A percentile compares a stretch with the other conserved stretches of the same genome.
These are phyloP conservation scores for Eimeria acervulina DNA, from an alignment of 169 alveolate species.

Conservation along the genomic window DNA sequence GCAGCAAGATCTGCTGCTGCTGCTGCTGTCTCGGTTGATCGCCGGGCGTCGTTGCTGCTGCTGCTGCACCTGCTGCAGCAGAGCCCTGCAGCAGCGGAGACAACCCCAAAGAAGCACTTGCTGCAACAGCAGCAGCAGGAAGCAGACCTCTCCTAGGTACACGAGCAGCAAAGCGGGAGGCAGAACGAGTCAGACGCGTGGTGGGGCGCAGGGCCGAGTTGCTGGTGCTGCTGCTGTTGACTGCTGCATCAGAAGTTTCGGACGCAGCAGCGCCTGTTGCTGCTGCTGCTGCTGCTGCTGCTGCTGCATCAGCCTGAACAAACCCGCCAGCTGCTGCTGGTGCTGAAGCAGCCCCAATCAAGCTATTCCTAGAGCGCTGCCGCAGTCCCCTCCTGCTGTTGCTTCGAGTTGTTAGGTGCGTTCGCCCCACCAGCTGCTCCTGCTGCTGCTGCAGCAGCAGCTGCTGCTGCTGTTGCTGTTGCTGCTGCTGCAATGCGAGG, in stretches of 20 bases:
- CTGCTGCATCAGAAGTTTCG: not conserved
- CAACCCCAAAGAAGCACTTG: slow-evolving; percentile 24
- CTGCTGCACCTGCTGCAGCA: slow-evolving; percentile 8
- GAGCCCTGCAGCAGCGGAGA: slow-evolving; percentile 52
- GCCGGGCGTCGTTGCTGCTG: slow-evolving; percentile 3
- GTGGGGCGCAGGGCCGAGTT: not conserved
- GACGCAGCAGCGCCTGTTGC: slow-evolving; percentile 14
- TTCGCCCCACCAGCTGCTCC: slow-evolving; percentile 48
- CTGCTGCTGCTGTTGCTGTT: slow-evolving; percentile 72
- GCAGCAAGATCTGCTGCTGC: slow-evolving; percentile 77
- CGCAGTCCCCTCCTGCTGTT: slow-evolving; percentile 67
- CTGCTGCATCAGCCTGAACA: not conserved
- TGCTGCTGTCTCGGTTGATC: slow-evolving; percentile 29
- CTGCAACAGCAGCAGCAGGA: slow-evolving; percentile 74
- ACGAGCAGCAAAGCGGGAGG: slow-evolving; percentile 53
- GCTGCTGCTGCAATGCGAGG: slow-evolving; percentile 46
- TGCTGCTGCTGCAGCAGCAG: slow-evolving; percentile 73
- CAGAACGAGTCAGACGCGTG: not conserved
- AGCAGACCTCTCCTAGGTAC: slow-evolving; percentile 24
- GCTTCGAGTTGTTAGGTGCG: slow-evolving; percentile 45
- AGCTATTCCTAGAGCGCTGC: not conserved
- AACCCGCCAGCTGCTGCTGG: slow-evolving; percentile 42
- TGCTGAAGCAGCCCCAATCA: slow-evolving; percentile 15
- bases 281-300: slow-evolving; percentile 15
- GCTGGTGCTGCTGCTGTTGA: slow-evolving; percentile 71